Base-by-base conservation (phyloP, 1,284 basidiomycete species). In the Tausonia pullulans region DNA sequence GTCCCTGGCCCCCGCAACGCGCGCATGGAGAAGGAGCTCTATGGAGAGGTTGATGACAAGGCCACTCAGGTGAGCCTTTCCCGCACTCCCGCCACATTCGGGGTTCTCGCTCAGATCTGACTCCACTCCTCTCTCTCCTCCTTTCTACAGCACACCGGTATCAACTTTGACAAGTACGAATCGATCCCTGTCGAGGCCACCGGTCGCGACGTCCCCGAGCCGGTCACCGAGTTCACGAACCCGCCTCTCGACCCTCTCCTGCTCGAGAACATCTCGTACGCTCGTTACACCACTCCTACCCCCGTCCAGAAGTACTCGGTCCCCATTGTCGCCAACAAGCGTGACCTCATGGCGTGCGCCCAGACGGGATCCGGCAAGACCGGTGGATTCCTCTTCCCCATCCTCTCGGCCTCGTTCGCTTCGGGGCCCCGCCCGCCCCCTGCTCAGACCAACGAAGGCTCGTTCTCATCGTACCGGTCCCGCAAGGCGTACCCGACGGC, bases 331-430 rank as follows among this genome's bases (percentile, higher is more conserved):
- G 90, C 90, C 69, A 84, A 81, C 70, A 85, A 79, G 62, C 81
- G 94, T 77, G 95, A 98, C 79, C 82, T 98, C 77, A 98, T 98
- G 95, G 95, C 95, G 70, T 98, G 95, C 80, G 95, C 95, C 73
- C 95, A 98, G 87, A 99, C 96, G 72, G 95, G 95, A 81, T 98
- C 96, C 75, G 95, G 95, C 70, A 98, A 98, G 81, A 98, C 96
- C 58, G 95, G 85, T 74, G 95, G 95, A 75, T 99, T 99, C 84
- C 83, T 99, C 69, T 99, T 99, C 84, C 95, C 95, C 68, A 98
- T 99, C 74, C 84, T 99, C 66, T 97, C 94, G 58, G 89, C 94
- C 51, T 88, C 92, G 51, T 99, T 96, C 80, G 74, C 83, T 59
- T 82, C 83, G 71, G 95, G 95, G 58, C 95, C 96, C 68, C 78